phyloP scores from a whole-genome alignment of 805 yeast species.

The Nakazawaea holstii region DNA sequence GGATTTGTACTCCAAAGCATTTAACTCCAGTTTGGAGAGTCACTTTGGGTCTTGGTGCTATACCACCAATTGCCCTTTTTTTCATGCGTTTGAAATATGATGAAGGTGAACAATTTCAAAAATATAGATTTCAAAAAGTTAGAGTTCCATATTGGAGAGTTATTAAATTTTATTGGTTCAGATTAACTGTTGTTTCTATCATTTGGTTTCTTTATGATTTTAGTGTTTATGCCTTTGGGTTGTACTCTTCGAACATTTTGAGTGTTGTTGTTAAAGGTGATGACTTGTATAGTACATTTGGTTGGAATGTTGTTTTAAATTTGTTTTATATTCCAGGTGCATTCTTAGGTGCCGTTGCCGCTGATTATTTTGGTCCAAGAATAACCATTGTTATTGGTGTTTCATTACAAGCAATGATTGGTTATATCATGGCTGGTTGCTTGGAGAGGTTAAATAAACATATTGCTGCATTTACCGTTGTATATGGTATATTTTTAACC shows the following conservation, averaged over 20 bases:
- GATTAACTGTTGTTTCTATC: constrained; percentile 62
- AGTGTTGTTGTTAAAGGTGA: constrained; percentile 50
- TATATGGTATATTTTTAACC: constrained; percentile 81
- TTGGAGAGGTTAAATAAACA: constrained; percentile 50
- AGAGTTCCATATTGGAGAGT: constrained; percentile 63
- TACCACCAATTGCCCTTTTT: constrained; percentile 77
- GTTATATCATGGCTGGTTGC: constrained; percentile 76
- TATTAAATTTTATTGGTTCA: constrained; percentile 79
- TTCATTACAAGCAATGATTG: constrained; percentile 67
- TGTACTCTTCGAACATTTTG: constrained; percentile 72
- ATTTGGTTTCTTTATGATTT: constrained; percentile 94
- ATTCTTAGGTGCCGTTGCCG: constrained; percentile 72
- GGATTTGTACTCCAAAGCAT: constrained; percentile 72
- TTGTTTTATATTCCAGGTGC: constrained; percentile 89
- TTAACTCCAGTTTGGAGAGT: constrained; percentile 88
- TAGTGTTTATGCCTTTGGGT: constrained; percentile 81
- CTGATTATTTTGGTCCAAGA: constrained; percentile 94
- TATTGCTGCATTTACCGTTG: constrained; percentile 76
- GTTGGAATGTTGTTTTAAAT: constrained; percentile 89
- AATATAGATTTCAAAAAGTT: constrained; percentile 61
- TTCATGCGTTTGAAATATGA: constrained; percentile 69
- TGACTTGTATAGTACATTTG: constrained; percentile 69
- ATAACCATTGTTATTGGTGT: constrained; percentile 69
- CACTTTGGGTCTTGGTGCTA: constrained; percentile 83
- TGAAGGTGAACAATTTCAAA: constrained; percentile 68